Evolutionary conservation across 108 stramenopile genomes (phyloP), one percentile per base, ranked within the genome.

Genomic region (Pseudonitzschia multiseries): DNA sequence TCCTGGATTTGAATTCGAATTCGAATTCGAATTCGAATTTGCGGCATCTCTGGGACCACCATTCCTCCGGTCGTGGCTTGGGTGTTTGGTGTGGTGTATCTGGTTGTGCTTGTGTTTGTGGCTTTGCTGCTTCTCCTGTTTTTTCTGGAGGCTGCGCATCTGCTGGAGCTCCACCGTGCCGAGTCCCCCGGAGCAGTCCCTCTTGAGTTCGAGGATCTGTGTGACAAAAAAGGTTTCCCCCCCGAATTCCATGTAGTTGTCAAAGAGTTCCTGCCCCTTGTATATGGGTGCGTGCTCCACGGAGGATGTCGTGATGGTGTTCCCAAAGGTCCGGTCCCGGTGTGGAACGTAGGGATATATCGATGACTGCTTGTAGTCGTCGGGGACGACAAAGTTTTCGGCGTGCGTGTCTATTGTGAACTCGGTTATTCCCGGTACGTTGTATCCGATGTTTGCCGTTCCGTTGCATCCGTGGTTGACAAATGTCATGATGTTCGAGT

Each of bases 401-500:
- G 6, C 31, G 5, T 20, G 26, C 15, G 21, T 14, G 26, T 43
- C 41, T 8, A 43, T 4, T 22, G 56, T 70, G 13, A 42, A 57
- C 29, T 70, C 52, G 31, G 17, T 57, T 8, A 31, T 36, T 12
- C 56, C 46, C 21, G 46, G 50, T 4, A 52, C 67, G 42, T 50
- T 67, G 27, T 26, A 22, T 5, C 74, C 73, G 36, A 80, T 32
- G 48, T 80, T 80, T 51, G 36, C 53, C 13, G 79, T 76, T 21
- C 73, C 73, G 44, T 80, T 80, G 74, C 79, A 80, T 14, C 79
- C 79, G 40, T 80, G 79, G 46, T 80, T 80, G 6, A 54, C 53
- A 68, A 80, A 80, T 1, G 79, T 80, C 42, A 75, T 32, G 15
- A 50, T 44, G 36, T 67, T 32, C 8, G 66, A 67, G 22, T 26